These are phyloP conservation scores for Acer negundo DNA, from an alignment of 345 rosid genomes.

Conservation along the genomic window DNA sequence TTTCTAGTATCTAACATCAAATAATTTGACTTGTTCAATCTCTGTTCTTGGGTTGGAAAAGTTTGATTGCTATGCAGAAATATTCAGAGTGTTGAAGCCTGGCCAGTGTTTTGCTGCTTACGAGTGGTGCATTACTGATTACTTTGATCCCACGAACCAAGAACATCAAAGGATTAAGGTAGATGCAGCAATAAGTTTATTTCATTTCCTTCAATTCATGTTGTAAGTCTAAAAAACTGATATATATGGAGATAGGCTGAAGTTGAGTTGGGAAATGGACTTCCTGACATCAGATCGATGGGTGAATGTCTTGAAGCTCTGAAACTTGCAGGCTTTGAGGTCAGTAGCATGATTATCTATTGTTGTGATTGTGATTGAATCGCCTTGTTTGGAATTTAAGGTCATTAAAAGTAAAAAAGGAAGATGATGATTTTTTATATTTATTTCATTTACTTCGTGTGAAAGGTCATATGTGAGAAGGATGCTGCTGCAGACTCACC, in stretches of 20 bases:
- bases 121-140: conserved; percentile 98
- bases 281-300: conserved; percentile 86
- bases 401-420: background rate
- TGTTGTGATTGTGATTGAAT: background rate
- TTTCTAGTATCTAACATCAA: background rate
- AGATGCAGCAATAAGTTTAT: background rate
- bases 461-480: conserved; percentile 84
- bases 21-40: background rate
- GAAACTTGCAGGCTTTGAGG: conserved; percentile 88
- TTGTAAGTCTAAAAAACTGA: background rate
- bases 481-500: conserved; percentile 75
- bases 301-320: conserved; percentile 84
- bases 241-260: conserved; percentile 51
- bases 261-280: conserved; percentile 91
- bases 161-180: conserved; percentile 90
- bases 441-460: background rate
- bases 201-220: background rate
- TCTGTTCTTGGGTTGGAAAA: conserved; percentile 21
- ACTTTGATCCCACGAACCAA: conserved; percentile 68
- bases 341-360: conserved; percentile 25
- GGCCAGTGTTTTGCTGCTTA: conserved; percentile 88
- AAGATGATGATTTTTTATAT: background rate
- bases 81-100: conserved; percentile 89
- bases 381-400: background rate
- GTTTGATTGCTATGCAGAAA: conserved; percentile 95